Evolutionary conservation across 148 eudicot genomes (phyloP).

Genomic region (Camellia japonica): DNA sequence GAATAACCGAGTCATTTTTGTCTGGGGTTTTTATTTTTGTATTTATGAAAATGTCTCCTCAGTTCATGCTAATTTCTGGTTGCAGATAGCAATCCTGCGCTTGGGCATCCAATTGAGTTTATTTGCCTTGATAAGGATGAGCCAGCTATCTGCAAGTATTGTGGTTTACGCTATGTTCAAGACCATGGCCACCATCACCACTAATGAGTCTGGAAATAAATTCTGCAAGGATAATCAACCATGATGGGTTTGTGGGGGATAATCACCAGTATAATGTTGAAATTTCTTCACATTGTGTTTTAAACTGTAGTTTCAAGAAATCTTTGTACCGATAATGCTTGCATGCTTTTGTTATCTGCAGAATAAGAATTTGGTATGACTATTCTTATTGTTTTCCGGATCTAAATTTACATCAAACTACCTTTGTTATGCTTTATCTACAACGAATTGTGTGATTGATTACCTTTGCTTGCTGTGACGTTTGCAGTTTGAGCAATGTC

Average conservation of each 20-base stretch:
- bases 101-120: constrained; percentile 94
- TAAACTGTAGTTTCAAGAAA: constrained; percentile 1
- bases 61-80: constrained; percentile 13
- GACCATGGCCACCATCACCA: constrained; percentile 69
- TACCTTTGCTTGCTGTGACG: not conserved
- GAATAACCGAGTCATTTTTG: too few relatives aligned
- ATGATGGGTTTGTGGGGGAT: not conserved
- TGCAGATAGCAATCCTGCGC: constrained; percentile 75
- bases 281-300: not conserved
- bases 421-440: not conserved
- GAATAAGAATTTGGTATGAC: constrained; percentile 1
- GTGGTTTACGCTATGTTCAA: constrained; percentile 90
- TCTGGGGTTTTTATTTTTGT: not conserved
- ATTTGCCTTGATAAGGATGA: constrained; percentile 84
- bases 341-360: not conserved
- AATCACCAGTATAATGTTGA: not conserved
- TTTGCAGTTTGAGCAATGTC: not conserved
- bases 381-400: not conserved
- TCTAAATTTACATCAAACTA: not conserved
- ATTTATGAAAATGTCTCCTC: not conserved
- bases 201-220: not conserved
- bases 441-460: not conserved
- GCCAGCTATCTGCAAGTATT: constrained; percentile 95
- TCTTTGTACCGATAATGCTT: not conserved
- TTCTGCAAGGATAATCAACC: not conserved